Evolutionary conservation across 78 protist genomes (phyloP), one percentile per base, ranked within the genome.

Genomic region (Andalucia godoyi): DNA sequence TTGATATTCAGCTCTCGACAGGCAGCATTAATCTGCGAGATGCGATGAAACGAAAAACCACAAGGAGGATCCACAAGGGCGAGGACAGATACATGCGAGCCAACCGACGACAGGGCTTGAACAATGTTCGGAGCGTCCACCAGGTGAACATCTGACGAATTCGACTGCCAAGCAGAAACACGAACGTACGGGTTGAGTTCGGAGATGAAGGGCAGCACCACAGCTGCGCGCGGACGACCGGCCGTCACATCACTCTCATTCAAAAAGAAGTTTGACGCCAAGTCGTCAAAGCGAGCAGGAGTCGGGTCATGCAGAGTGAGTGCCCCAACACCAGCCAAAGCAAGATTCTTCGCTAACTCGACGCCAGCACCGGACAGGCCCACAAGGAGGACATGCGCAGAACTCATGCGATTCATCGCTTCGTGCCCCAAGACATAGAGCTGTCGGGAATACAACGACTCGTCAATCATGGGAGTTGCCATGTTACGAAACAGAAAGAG

Each of bases 341-440:
- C 74, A 21, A 97, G 54, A 75, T 98, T 95, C 83, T 98, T 98
- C 45, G 97, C 84, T 15, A 96, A 77, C 72, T 96, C 99, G 2
- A 86, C 71, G 38, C 98, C 99, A n/a, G 92, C 82, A 39, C 97
- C 99, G 13, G 32, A 0, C 25, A 92, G 21, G 34, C 98, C 98
- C 49, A 81, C 64, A 12, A 96, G 53, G 30, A 96, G 87, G 4
- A 96, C 87, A 13, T 52, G 45, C 23, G 65, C 42, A 25, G 9
- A 13, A 2, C 57, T 39, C 50, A 84, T 69, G 30, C 58, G 47
- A 6, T 40, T 38, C 87, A 79, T 78, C 23, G 94, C 88, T 9
- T 88, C 89, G 18, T 58, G 43, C 25, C 94, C 94, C 42, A 85
- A 49, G 18, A 79, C 90, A 34, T 78, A 81, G 13, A 73, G 52